Percentiles rank a stretch among this genome's conserved stretches.
Conservation (phyloP, 345 rosid species). For the Garcia nutans region DNA sequence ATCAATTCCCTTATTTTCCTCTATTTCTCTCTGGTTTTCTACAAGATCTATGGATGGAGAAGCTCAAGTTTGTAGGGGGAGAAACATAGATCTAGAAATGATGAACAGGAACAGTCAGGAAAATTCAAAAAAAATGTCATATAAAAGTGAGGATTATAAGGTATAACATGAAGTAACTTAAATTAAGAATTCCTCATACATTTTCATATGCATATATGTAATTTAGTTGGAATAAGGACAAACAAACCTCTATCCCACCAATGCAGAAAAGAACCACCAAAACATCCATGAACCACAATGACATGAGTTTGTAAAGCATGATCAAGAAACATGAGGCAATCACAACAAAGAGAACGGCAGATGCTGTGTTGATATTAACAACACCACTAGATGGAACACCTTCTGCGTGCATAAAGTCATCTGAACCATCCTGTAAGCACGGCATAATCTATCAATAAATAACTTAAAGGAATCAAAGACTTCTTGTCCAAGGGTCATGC, state of each 20-base stretch:
- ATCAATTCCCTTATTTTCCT: no score
- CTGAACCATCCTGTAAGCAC: conserved; percentile 70
- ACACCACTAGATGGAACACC: conserved; percentile 55
- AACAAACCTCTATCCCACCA: conserved; percentile 88
- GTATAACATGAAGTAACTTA: no score
- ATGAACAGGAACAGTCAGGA: no score
- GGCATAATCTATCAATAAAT: neutral
- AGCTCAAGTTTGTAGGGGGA: no score
- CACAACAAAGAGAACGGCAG: conserved; percentile 86
- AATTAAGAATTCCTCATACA: neutral
- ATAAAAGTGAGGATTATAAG: no score
- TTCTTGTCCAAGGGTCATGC: neutral
- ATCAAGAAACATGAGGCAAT: conserved; percentile 90
- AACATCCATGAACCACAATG: conserved; percentile 85
- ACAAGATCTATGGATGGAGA: no score
- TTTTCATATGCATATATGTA: conserved; percentile 6
- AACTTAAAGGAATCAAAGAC: conserved; percentile 5
- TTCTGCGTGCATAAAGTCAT: conserved; percentile 44
- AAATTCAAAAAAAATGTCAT: no score
- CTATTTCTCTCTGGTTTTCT: no score
- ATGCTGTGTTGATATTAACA: conserved; percentile 67
- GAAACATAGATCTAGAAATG: no score
- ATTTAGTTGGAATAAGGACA: neutral
- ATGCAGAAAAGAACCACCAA: conserved; percentile 94
- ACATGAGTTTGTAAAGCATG: conserved; percentile 98